Conservation (phyloP, 2,329 filamentous ascomycete species). For the Fonsecaea pedrosoi region DNA sequence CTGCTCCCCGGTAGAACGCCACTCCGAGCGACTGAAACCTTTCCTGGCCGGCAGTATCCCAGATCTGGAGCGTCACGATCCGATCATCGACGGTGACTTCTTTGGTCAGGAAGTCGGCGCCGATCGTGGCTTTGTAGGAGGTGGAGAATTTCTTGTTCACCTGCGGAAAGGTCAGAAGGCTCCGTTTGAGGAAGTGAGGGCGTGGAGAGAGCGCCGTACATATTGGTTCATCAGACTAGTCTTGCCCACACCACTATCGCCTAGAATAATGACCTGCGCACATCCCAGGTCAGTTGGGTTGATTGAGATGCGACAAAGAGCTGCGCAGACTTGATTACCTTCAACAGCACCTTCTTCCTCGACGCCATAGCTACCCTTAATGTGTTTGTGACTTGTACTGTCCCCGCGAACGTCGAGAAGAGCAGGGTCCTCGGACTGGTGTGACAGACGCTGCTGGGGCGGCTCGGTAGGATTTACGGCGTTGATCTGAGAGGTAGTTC, state of each 20-base stretch:
- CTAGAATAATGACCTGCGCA: constrained; percentile 91
- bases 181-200: constrained; percentile 4
- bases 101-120: constrained; percentile 96
- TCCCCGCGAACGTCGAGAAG: not conserved
- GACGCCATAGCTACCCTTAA: constrained; percentile 66
- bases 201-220: constrained; percentile 65
- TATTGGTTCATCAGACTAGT: constrained; percentile 99
- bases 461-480: not conserved
- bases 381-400: constrained; percentile 7
- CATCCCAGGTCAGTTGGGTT: constrained; percentile 26
- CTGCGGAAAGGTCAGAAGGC: constrained; percentile 55
- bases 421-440: not conserved
- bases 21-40: constrained; percentile 97
- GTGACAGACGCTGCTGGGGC: not conserved
- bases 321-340: constrained; percentile 62
- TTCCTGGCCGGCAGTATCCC: constrained; percentile 97
- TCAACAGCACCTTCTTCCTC: constrained; percentile 88
- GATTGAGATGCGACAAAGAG: constrained; percentile 13
- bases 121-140: constrained; percentile 99
- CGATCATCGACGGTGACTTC: constrained; percentile 97
- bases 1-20: constrained; percentile 94
- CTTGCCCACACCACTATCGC: constrained; percentile 98
- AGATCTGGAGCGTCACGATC: constrained; percentile 99
- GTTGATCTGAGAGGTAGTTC: not conserved
- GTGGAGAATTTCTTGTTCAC: constrained; percentile 99